Conservation (phyloP, 176 grass and related monocot species). For the Lolium multiflorum region DNA sequence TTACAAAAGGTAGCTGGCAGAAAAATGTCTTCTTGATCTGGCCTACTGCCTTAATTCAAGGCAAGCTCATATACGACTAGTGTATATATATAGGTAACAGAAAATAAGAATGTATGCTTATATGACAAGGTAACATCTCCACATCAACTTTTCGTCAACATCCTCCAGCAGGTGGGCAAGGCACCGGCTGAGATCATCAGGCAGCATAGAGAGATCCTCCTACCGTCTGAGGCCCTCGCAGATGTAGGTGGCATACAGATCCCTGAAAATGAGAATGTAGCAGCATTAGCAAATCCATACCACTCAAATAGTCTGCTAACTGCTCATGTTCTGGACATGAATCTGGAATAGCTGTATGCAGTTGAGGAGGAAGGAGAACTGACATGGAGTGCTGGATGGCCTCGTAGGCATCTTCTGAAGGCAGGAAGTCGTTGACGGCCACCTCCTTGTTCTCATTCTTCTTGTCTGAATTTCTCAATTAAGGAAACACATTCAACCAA, state of each 20-base stretch:
- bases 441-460: conserved; percentile 34
- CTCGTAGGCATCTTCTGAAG: neutral
- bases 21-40: neutral
- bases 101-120: neutral
- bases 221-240: conserved; percentile 10
- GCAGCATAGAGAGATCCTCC: neutral
- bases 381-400: conserved; percentile 28
- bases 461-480: neutral
- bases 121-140: neutral
- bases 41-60: conserved; percentile 25
- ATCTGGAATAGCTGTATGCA: neutral
- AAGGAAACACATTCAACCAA: neutral
- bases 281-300: neutral
- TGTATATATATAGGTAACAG: neutral
- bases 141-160: conserved; percentile 1
- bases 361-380: neutral
- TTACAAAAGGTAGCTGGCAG: neutral
- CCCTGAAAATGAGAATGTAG: neutral
- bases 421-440: conserved; percentile 15
- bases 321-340: neutral
- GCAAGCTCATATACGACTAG: neutral
- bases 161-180: neutral
- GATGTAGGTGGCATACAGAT: conserved; percentile 26
- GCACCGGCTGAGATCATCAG: neutral
- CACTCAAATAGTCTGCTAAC: neutral